phyloP scores from a whole-genome alignment of 768 basidiomycete species.

The Scleroderma citrinum region DNA sequence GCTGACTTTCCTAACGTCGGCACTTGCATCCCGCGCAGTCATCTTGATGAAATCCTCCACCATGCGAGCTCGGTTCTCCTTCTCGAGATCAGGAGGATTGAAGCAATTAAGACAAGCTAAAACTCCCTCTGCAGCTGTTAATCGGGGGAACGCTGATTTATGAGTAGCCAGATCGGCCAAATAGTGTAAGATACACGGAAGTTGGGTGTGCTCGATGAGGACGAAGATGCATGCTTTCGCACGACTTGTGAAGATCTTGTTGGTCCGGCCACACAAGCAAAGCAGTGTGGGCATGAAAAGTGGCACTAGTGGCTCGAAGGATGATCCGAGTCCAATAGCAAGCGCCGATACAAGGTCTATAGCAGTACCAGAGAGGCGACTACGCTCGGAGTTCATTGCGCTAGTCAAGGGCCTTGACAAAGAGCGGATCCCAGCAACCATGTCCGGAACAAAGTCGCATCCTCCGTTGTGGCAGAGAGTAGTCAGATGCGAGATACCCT shows the following conservation, averaged over 20 bases:
- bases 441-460: constrained; percentile 44
- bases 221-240: constrained; percentile 53
- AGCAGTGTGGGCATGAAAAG: constrained; percentile 66
- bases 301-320: constrained; percentile 64
- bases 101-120: constrained; percentile 65
- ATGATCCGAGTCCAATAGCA: constrained; percentile 48
- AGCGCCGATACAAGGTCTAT: constrained; percentile 55
- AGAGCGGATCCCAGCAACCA: constrained; percentile 46
- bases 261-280: constrained; percentile 62
- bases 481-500: constrained; percentile 41
- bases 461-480: constrained; percentile 47
- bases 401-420: constrained; percentile 48
- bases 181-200: constrained; percentile 56
- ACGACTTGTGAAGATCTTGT: constrained; percentile 70
- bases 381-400: constrained; percentile 69
- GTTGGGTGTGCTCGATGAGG: constrained; percentile 63
- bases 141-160: constrained; percentile 59
- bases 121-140: constrained; percentile 60
- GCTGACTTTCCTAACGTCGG: constrained; percentile 66
- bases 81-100: constrained; percentile 76
- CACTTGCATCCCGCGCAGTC: constrained; percentile 67
- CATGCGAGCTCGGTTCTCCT: constrained; percentile 54
- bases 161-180: constrained; percentile 55
- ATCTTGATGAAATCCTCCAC: constrained; percentile 65
- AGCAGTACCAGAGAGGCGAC: constrained; percentile 61